Evolutionary conservation across 306 rosid genomes (phyloP).

Genomic region (Lathyrus tuberosus): DNA sequence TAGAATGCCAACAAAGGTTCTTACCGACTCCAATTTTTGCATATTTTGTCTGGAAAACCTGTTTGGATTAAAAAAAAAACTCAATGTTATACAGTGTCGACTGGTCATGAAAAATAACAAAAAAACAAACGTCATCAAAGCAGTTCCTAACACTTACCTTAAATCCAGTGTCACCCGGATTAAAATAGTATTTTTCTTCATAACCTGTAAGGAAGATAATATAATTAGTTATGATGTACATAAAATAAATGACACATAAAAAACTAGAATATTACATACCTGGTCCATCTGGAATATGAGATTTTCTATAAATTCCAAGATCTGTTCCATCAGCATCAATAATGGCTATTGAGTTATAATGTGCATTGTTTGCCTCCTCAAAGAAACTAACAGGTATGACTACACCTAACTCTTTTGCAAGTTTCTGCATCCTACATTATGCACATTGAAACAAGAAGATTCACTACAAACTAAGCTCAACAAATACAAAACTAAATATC

Average conservation of each 20-base stretch:
- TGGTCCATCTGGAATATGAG: constrained; percentile 97
- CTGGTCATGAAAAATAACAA: constrained; percentile 8
- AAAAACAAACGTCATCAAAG: constrained; percentile 26
- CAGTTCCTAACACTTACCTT: constrained; percentile 59
- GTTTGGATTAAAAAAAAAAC: constrained; percentile 36
- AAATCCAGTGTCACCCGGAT: constrained; percentile 96
- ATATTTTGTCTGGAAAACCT: constrained; percentile 89
- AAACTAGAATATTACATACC: constrained; percentile 50
- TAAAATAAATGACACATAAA: background rate
- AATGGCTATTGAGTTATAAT: constrained; percentile 84
- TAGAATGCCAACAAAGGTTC: no score
- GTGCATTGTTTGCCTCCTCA: constrained; percentile 98
- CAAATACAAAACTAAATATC: constrained; percentile 22
- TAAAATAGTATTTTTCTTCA: constrained; percentile 96
- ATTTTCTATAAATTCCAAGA: constrained; percentile 93
- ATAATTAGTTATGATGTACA: background rate
- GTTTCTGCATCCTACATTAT: constrained; percentile 76
- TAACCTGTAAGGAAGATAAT: constrained; percentile 63
- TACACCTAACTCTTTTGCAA: constrained; percentile 82
- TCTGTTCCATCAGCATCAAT: constrained; percentile 94
- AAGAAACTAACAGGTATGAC: constrained; percentile 95
- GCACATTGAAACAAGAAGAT: constrained; percentile 38
- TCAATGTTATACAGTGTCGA: constrained; percentile 38
- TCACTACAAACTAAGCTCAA: constrained; percentile 23
- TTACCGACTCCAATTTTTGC: constrained; percentile 95